Evolutionary conservation across 2,329 filamentous ascomycete genomes (phyloP), one percentile per base, ranked within the genome.

Genomic region (Fusarium lateritium): DNA sequence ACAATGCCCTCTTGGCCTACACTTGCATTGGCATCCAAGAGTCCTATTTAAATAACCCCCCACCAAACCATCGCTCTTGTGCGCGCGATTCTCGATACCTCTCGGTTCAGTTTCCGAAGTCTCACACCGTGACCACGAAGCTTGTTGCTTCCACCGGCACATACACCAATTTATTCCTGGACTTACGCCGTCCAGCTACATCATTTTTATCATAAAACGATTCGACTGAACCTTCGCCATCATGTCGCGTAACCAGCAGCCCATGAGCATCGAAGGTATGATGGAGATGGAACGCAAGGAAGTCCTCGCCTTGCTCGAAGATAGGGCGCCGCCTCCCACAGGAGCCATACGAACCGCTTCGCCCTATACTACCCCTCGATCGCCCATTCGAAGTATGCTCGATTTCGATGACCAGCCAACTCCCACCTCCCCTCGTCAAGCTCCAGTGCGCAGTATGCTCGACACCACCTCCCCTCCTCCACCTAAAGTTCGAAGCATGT

Each of bases 281-380:
- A 84, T 94, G 67, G 92, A 94, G 76, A 90, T 94, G 82, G 92
- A 95, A 83, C 87, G 91, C 65, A 84, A 85, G 67, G 91, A 93
- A 80, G 89, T 94, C 39, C 83, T 94, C 70, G 89, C 89, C 47
- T 82, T 93, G 65, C 83, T 94, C 42, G 89, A 92, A 77, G 85
- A 85, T 44, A 82, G 80, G 78, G 13, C 76, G 77, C 51, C 74
- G 38, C 47, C 64, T 22, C 55, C 64, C 10, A 56, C 80, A 9
- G 73, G 76, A 7, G 79, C 82, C 22, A 76, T 74, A 72, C 82
- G 85, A 70, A 84, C 85, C 42, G 80, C 83, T 21, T 87, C 90
- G 67, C 85, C 88, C 63, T 85, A 85, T 79, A 78, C 81, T 28
- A 85, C 81, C 56, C 87, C 89, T 45, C 86, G 84, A 54, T 92